Evolutionary conservation across 1,284 basidiomycete species (phyloP).

Genomic region (Pascua guehoae): DNA sequence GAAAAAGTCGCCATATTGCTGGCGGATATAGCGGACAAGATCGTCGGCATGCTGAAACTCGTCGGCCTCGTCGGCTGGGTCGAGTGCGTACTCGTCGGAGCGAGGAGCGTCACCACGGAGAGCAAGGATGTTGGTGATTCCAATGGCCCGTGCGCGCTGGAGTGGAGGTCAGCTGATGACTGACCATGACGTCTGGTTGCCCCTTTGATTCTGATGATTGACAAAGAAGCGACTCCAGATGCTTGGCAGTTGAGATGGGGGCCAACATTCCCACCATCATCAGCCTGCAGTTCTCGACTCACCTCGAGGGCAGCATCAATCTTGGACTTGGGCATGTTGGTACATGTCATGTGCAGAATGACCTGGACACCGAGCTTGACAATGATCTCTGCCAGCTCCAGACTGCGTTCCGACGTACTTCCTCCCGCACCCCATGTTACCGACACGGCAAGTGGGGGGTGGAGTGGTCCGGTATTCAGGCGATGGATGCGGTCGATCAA

Average conservation of each 20-base stretch:
- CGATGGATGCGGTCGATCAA: slow-evolving; percentile 74
- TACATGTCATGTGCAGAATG: slow-evolving; percentile 94
- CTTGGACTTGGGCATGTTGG: slow-evolving; percentile 87
- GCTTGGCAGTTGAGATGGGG: too few relatives aligned
- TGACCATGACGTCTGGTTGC: too few relatives aligned
- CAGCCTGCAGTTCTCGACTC: slow-evolving; percentile 17
- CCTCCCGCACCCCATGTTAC: slow-evolving; percentile 98
- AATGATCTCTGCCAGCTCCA: slow-evolving; percentile 76
- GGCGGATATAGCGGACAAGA: slow-evolving; percentile 84
- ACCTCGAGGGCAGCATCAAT: slow-evolving; percentile 82
- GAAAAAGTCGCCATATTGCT: slow-evolving; percentile 80
- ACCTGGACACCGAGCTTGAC: slow-evolving; percentile 58
- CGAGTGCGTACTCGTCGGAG: slow-evolving; percentile 87
- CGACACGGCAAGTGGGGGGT: slow-evolving; percentile 69
- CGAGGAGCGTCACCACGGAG: slow-evolving; percentile 91
- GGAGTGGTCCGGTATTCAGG: slow-evolving; percentile 56
- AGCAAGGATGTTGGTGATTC: slow-evolving; percentile 87
- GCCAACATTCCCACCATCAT: too few relatives aligned
- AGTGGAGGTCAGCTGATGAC: neutral
- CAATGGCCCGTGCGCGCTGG: slow-evolving; percentile 73
- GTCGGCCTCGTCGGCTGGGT: slow-evolving; percentile 74
- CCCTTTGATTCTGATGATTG: too few relatives aligned
- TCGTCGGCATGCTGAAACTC: slow-evolving; percentile 85
- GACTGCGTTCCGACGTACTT: slow-evolving; percentile 77
- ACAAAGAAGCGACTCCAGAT: too few relatives aligned